A percentile compares a stretch with the other conserved stretches of the same genome.
These are phyloP conservation scores for Kalaharituber pfeilii DNA, from an alignment of 2,329 filamentous ascomycete species.

Conservation along the genomic window DNA sequence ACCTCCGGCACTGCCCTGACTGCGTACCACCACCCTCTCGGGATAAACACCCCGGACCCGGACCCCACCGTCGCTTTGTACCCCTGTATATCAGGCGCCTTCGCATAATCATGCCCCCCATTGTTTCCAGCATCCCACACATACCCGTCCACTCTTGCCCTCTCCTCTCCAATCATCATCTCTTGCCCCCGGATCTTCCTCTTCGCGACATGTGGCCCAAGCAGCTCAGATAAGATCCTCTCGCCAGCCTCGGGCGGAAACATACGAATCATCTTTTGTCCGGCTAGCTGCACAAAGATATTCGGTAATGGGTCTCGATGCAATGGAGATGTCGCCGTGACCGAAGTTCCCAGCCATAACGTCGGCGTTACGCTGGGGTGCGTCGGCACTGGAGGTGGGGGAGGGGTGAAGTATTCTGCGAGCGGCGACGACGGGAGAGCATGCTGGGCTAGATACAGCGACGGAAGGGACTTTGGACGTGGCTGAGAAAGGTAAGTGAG, in stretches of 20 bases:
- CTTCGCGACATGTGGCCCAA: not conserved
- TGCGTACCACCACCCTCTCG: slow-evolving; percentile 75
- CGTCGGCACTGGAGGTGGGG: slow-evolving; percentile 46
- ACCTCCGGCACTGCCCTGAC: slow-evolving; percentile 40
- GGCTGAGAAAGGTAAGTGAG: slow-evolving; percentile 10
- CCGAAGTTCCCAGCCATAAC: slow-evolving; percentile 62
- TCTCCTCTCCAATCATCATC: slow-evolving; percentile 78
- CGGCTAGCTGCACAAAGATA: slow-evolving; percentile 65
- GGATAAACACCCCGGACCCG: slow-evolving; percentile 62
- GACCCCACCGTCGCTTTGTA: slow-evolving; percentile 40
- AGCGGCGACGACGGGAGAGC: slow-evolving; percentile 49
- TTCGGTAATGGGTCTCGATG: slow-evolving; percentile 93
- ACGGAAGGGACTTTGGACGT: not conserved
- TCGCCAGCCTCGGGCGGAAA: slow-evolving; percentile 47
- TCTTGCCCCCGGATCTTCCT: slow-evolving; percentile 49
- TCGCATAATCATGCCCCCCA: slow-evolving; percentile 10
- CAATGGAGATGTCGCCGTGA: slow-evolving; percentile 75
- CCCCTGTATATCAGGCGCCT: slow-evolving; percentile 19
- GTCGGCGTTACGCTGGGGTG: slow-evolving; percentile 61
- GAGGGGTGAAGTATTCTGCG: slow-evolving; percentile 46
- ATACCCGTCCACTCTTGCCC: slow-evolving; percentile 43
- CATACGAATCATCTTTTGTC: slow-evolving; percentile 55
- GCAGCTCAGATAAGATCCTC: slow-evolving; percentile 37
- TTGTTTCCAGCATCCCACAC: slow-evolving; percentile 47
- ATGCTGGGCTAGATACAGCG: slow-evolving; percentile 76